These are phyloP conservation scores for Fusarium globosum DNA, from an alignment of 2,329 filamentous ascomycete genomes.

Conservation along the genomic window DNA sequence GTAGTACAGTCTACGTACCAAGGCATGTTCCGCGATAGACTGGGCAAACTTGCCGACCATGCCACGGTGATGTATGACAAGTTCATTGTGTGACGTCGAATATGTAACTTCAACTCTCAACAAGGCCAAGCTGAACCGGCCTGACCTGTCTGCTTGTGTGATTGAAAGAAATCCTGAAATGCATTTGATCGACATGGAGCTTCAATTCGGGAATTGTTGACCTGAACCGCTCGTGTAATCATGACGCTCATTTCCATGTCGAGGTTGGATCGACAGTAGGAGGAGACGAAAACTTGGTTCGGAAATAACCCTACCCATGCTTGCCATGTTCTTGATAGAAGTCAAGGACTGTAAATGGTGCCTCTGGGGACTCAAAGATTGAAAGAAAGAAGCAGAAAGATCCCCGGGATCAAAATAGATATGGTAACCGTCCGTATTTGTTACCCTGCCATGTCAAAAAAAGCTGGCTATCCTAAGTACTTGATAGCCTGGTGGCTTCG, in stretches of 20 bases:
- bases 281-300: conserved; percentile 38
- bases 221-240: conserved; percentile 13
- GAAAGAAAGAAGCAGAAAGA: not conserved
- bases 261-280: conserved; percentile 30
- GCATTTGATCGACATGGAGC: not conserved
- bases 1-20: not conserved
- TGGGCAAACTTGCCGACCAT: conserved; percentile 22
- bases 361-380: not conserved
- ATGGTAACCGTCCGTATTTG: not conserved
- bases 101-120: not conserved
- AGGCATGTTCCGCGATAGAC: conserved; percentile 27
- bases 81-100: conserved; percentile 41
- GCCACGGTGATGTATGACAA: conserved; percentile 41
- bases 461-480: not conserved
- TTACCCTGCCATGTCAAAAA: not conserved
- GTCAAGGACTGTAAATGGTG: conserved; percentile 2
- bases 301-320: conserved; percentile 35
- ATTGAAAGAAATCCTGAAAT: conserved; percentile 7
- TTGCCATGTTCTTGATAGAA: conserved; percentile 19
- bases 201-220: conserved; percentile 14
- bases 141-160: not conserved
- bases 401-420: not conserved
- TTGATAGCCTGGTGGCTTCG: not conserved
- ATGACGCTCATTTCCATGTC: conserved; percentile 32
- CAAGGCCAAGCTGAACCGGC: not conserved